Evolutionary conservation across 2,329 filamentous ascomycete genomes (phyloP).

Genomic region (Phyllosticta citrichinensis): DNA sequence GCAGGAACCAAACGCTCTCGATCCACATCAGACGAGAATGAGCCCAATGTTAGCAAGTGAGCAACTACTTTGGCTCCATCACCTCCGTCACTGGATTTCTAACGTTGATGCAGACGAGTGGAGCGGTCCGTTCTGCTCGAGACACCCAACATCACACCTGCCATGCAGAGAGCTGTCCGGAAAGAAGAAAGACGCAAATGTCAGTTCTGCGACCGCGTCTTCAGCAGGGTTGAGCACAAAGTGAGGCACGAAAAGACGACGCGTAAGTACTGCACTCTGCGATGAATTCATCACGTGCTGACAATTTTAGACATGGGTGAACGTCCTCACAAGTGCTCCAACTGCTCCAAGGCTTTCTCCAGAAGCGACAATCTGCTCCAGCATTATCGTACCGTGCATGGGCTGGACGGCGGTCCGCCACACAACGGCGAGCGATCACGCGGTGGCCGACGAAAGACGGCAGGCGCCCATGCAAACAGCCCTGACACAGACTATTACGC

Average conservation of each 20-base stretch:
- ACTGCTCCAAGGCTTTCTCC: conserved; percentile 7
- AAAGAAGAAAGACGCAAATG: conserved; percentile 3
- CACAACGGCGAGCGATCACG: not conserved
- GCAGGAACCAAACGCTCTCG: not conserved
- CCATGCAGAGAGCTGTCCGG: not conserved
- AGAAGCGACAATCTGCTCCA: conserved; percentile 9
- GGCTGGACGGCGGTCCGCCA: not conserved
- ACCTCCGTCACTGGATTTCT: not conserved
- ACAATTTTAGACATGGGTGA: conserved; percentile 4
- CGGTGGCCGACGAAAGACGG: not conserved
- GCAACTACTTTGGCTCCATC: not conserved
- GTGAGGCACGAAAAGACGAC: conserved; percentile 8
- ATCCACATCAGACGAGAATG: not conserved
- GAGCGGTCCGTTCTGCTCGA: not conserved
- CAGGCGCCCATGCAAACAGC: not conserved
- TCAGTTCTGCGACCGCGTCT: conserved; percentile 3
- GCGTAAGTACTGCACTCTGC: not conserved
- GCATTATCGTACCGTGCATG: conserved; percentile 5
- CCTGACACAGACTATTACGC: not conserved
- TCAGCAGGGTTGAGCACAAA: conserved; percentile 7
- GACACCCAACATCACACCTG: not conserved
- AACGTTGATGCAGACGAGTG: not conserved
- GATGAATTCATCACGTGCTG: not conserved
- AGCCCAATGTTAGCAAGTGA: not conserved
- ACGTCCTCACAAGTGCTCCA: conserved; percentile 3